Percentiles rank a stretch among this genome's conserved stretches.
Conservation (phyloP, 345 rosid genomes). For the Stellera chamaejasme region DNA sequence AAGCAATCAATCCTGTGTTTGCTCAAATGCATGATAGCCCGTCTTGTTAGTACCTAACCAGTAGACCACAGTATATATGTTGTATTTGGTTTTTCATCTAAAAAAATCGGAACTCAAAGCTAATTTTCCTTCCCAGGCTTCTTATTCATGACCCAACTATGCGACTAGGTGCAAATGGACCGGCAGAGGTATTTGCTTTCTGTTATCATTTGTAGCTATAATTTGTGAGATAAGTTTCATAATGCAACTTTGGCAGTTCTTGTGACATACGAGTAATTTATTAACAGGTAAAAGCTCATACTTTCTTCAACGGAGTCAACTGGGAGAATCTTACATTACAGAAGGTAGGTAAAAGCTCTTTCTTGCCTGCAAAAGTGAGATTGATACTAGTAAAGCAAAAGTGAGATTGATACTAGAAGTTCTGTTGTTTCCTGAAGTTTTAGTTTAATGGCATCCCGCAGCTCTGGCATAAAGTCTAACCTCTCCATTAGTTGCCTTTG, state of each 20-base stretch:
- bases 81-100: background rate
- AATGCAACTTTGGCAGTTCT: constrained; percentile 5
- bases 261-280: constrained; percentile 8
- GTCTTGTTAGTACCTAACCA: background rate
- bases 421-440: no score
- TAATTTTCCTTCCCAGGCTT: constrained; percentile 31
- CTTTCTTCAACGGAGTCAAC: constrained; percentile 59
- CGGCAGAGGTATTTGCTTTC: constrained; percentile 46
- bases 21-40: background rate
- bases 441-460: no score
- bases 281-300: constrained; percentile 62
- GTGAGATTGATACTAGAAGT: no score
- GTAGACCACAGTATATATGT: background rate
- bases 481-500: no score
- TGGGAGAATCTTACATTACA: constrained; percentile 69
- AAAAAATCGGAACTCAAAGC: constrained; percentile 4
- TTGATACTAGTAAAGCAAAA: background rate
- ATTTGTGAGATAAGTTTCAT: background rate
- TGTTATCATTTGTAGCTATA: no score
- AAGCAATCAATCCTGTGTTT: no score
- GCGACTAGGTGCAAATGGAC: constrained; percentile 64
- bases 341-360: constrained; percentile 31
- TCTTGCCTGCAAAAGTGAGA: background rate
- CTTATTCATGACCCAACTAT: constrained; percentile 58
- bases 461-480: no score